Base-by-base conservation (phyloP, 305 asterid species). In the Solanum hybrid region DNA sequence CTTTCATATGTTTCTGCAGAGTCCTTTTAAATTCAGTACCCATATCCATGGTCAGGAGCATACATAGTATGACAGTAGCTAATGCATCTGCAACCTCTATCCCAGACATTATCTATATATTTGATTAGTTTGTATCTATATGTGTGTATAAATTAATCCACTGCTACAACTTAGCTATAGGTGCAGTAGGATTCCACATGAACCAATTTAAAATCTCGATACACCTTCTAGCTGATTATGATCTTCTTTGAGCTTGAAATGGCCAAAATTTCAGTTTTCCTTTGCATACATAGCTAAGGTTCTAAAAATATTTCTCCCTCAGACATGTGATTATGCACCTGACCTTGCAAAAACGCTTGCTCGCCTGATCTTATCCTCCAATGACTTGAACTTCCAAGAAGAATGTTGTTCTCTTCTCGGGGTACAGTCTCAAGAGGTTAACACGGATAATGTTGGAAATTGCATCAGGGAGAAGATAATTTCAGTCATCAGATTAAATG, bases 311-410 rank as follows among this genome's bases (percentile, higher is more conserved):
- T 87, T 33, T 34, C 57, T 34, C 38, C 72, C 89, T 78, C 96
- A 96, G 99, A 94, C 94, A 45, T 94, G 94, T 90, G 93, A 93
- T 84, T 95, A 96, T 87, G 99, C 97, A 68, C 99, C 99, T 32
- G 97, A 96, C 81, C 98, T 97, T 91, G 98, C 99, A 37, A 95
- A 93, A 93, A 90, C 98, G 68, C 93, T 96, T 80, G 93, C 99
- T 26, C 95, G 95, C 32, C 93, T 97, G 92, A 93, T 97, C 89
- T 87, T 91, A 90, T 93, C 99, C 77, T 97, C 99, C 31, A 91
- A 91, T 29, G 98, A 97, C 92, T 76, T 61, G 89, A 90, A 91
- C 89, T 97, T 96, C 94, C 94, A 94, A 94, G 91, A 88, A 89
- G 98, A 97, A 87, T 97, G 99, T 79, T 65, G 92, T 32, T 93